These are phyloP conservation scores for Aspergillus carlsbadensis DNA, from an alignment of 495 filamentous ascomycete species.

Conservation along the genomic window DNA sequence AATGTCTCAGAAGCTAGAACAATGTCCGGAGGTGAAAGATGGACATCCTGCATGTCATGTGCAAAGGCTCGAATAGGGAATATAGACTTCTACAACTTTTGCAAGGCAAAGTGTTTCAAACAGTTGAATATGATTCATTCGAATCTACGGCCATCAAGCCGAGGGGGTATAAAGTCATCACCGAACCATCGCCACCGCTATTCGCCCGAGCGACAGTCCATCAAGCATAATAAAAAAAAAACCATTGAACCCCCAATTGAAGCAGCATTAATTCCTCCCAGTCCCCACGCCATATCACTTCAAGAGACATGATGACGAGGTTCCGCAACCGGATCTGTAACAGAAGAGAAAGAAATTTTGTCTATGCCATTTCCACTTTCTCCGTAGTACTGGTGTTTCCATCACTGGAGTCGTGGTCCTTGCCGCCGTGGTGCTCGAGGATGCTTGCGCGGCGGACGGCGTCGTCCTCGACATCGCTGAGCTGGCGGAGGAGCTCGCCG, in stretches of 20 bases:
- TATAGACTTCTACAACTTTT: too few relatives aligned
- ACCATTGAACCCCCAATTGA: too few relatives aligned
- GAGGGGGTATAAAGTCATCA: conserved; percentile 1
- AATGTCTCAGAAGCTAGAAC: too few relatives aligned
- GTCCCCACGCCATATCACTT: too few relatives aligned
- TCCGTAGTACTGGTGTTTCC: conserved; percentile 24
- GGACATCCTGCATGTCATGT: too few relatives aligned
- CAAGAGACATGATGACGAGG: too few relatives aligned
- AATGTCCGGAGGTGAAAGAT: too few relatives aligned
- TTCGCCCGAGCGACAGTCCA: too few relatives aligned
- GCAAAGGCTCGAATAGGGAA: too few relatives aligned
- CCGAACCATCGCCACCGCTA: background rate
- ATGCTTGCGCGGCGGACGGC: conserved; percentile 36
- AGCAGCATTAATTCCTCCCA: too few relatives aligned
- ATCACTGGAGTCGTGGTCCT: conserved; percentile 33
- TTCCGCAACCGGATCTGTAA: too few relatives aligned
- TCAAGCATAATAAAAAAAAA: too few relatives aligned
- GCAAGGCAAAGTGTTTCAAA: background rate
- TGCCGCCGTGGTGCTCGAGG: conserved; percentile 21
- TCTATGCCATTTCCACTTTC: background rate
- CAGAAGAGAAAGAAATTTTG: background rate
- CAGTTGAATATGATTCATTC: background rate
- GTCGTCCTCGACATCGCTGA: conserved; percentile 38
- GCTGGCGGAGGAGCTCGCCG: conserved; percentile 56
- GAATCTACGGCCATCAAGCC: background rate